phyloP scores from a whole-genome alignment of 1,139 yeast species.

The Zygoascus sp. region DNA sequence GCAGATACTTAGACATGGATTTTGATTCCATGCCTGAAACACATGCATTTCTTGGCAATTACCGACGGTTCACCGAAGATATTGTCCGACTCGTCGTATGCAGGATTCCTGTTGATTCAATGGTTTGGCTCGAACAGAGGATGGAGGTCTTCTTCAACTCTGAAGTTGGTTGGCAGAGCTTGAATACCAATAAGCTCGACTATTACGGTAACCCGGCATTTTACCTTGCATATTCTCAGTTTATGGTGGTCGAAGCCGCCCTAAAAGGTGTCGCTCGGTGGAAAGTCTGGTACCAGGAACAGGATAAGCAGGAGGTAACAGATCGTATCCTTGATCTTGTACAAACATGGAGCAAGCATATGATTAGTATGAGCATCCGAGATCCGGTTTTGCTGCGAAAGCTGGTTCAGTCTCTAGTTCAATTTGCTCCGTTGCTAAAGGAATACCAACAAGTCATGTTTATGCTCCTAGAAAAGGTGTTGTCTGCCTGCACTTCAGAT shows the following conservation, averaged over 20 bases:
- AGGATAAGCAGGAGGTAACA: slow-evolving; percentile 57
- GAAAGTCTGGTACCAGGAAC: slow-evolving; percentile 79
- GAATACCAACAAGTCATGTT: slow-evolving; percentile 68
- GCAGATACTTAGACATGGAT: slow-evolving; percentile 68
- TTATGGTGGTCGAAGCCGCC: slow-evolving; percentile 82
- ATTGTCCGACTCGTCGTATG: slow-evolving; percentile 85
- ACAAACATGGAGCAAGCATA: slow-evolving; percentile 70
- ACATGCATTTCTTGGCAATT: slow-evolving; percentile 70
- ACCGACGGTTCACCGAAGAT: slow-evolving; percentile 82
- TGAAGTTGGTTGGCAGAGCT: slow-evolving; percentile 62
- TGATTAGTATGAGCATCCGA: slow-evolving; percentile 67
- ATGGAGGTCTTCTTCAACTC: slow-evolving; percentile 70
- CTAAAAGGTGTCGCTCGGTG: slow-evolving; percentile 93
- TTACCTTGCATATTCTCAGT: slow-evolving; percentile 74
- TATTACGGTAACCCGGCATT: slow-evolving; percentile 64
- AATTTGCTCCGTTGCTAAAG: slow-evolving; percentile 87
- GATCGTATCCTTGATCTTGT: slow-evolving; percentile 57
- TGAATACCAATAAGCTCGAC: slow-evolving; percentile 51
- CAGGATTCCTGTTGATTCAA: slow-evolving; percentile 75
- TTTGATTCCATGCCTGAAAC: slow-evolving; percentile 86
- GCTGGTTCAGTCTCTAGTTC: slow-evolving; percentile 90
- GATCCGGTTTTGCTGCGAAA: slow-evolving; percentile 81
- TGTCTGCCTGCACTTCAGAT: slow-evolving; percentile 82
- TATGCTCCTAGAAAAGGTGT: slow-evolving; percentile 77
- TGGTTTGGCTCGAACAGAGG: slow-evolving; percentile 75